Percentiles rank a stretch among this genome's conserved stretches.
These are phyloP conservation scores for Lagerstroemia speciosa DNA, from an alignment of 345 rosid genomes.

Conservation along the genomic window DNA sequence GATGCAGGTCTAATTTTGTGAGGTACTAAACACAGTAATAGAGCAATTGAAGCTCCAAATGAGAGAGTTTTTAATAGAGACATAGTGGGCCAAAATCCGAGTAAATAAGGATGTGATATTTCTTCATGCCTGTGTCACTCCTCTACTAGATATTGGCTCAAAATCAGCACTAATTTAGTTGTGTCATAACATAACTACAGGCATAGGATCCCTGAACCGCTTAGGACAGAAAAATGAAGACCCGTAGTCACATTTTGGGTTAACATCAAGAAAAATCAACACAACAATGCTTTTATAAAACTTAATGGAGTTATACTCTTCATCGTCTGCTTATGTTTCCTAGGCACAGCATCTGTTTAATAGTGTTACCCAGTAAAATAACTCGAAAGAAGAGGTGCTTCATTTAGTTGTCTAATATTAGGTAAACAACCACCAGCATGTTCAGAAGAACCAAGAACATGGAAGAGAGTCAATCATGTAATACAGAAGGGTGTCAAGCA, in stretches of 20 bases:
- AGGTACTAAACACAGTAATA: neutral
- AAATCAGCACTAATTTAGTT: neutral
- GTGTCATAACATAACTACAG: neutral
- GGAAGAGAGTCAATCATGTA: no score
- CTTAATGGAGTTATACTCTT: neutral
- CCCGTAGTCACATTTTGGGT: neutral
- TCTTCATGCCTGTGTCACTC: neutral
- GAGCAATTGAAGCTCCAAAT: neutral
- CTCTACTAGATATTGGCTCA: neutral
- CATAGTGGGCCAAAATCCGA: neutral
- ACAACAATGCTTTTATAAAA: neutral
- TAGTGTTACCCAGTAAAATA: neutral
- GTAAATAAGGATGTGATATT: neutral
- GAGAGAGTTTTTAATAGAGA: no score
- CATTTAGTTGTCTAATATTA: no score
- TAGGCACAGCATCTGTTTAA: neutral
- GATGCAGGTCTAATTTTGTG: neutral
- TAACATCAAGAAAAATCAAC: neutral
- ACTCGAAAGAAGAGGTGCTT: neutral
- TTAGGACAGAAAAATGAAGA: neutral
- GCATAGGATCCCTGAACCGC: neutral
- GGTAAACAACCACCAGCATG: no score
- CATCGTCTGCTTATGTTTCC: neutral
- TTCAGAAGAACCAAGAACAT: no score
- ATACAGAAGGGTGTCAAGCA: no score